A percentile compares a stretch with the other conserved stretches of the same genome.
phyloP scores from a whole-genome alignment of 345 rosid genomes.

The Brassica juncea region DNA sequence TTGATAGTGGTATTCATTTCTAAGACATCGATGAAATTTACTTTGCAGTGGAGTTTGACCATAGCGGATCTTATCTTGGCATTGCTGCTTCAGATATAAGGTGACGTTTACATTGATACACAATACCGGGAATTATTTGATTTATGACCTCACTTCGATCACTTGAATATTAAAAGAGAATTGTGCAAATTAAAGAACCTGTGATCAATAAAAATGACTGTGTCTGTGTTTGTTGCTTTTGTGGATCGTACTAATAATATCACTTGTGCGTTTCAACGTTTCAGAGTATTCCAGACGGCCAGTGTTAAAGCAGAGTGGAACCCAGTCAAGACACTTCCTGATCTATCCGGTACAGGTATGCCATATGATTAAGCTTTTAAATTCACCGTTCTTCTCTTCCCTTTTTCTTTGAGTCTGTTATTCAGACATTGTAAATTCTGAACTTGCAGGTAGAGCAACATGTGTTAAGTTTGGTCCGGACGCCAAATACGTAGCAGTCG shows the following conservation, averaged over 20 bases:
- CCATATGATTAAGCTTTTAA: background rate
- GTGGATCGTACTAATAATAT: background rate
- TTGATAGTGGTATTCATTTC: background rate
- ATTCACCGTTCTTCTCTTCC: background rate
- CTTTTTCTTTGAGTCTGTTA: background rate
- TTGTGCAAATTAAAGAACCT: conserved; percentile 7
- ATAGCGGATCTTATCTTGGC: conserved; percentile 88
- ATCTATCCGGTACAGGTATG: conserved; percentile 92
- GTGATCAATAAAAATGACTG: background rate
- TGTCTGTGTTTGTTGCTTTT: background rate
- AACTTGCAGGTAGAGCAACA: conserved; percentile 67
- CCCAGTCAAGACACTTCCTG: conserved; percentile 80
- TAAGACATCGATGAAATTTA: background rate
- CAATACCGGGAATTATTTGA: background rate
- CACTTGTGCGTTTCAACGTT: conserved; percentile 13
- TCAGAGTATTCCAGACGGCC: conserved; percentile 85
- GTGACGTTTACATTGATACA: conserved; percentile 39
- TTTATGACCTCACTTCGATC: background rate
- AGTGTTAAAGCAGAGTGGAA: conserved; percentile 96
- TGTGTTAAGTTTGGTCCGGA: conserved; percentile 77
- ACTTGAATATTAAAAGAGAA: background rate
- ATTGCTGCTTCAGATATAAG: conserved; percentile 87
- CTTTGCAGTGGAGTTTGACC: conserved; percentile 90
- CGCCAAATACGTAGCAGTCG: conserved; percentile 78
- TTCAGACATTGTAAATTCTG: background rate